phyloP scores from a whole-genome alignment of 2,329 filamentous ascomycete species.

The Cladorrhinum sp. region DNA sequence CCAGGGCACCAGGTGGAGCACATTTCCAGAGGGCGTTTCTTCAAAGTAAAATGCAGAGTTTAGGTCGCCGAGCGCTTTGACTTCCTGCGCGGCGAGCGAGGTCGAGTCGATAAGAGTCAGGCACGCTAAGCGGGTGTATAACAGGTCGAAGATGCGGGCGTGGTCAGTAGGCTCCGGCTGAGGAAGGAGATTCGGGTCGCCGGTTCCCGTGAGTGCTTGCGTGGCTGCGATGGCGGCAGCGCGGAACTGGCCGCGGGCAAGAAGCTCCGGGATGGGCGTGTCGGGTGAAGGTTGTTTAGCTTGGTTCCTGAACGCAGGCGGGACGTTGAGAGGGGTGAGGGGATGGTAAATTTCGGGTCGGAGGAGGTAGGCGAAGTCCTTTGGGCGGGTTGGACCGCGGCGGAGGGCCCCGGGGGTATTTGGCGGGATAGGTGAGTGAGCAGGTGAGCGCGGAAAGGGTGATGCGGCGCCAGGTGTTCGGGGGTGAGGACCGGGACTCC shows the following conservation, averaged over 20 bases:
- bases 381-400: conserved; percentile 39
- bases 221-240: conserved; percentile 69
- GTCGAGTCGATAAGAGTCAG: conserved; percentile 75
- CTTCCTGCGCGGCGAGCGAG: conserved; percentile 65
- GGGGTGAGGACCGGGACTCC: conserved; percentile 1
- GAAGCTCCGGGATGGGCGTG: conserved; percentile 64
- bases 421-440: conserved; percentile 22
- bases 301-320: conserved; percentile 66
- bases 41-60: conserved; percentile 56
- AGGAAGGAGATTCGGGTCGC: conserved; percentile 32
- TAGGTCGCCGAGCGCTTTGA: conserved; percentile 61
- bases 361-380: conserved; percentile 78
- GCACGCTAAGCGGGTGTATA: conserved; percentile 79
- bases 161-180: conserved; percentile 53
- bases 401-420: conserved; percentile 18
- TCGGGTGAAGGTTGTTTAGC: conserved; percentile 60
- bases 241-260: conserved; percentile 74
- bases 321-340: conserved; percentile 61
- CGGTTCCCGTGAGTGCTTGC: conserved; percentile 54
- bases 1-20: conserved; percentile 76
- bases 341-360: conserved; percentile 80
- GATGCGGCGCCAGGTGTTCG: conserved; percentile 17
- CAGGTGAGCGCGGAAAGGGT: conserved; percentile 22
- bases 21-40: conserved; percentile 30
- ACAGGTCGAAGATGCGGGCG: conserved; percentile 66